Conservation (phyloP, 2,329 filamentous ascomycete genomes). For the Lizonia empirigonia region DNA sequence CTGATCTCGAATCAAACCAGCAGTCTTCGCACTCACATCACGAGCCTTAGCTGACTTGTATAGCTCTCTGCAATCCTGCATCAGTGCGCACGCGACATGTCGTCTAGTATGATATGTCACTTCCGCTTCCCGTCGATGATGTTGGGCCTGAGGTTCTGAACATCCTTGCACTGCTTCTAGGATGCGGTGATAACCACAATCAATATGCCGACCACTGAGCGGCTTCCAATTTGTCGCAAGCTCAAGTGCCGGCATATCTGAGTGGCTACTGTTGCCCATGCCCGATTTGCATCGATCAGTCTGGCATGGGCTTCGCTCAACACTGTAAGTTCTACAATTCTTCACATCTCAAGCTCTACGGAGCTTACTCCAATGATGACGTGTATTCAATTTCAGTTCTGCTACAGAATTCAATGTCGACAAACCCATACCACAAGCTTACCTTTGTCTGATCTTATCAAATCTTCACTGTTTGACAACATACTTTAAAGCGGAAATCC, state of each 20-base stretch:
- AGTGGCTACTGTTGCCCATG: background rate
- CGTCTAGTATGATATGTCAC: background rate
- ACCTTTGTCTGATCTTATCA: conserved; percentile 58
- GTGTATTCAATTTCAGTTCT: conserved; percentile 62
- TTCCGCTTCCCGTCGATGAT: background rate
- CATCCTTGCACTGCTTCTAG: background rate
- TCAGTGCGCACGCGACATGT: background rate
- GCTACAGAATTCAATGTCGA: conserved; percentile 66
- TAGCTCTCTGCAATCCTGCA: background rate
- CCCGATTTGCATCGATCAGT: background rate
- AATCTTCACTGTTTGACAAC: conserved; percentile 2
- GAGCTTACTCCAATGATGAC: conserved; percentile 41
- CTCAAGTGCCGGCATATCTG: background rate
- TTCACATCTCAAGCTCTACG: background rate
- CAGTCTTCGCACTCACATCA: conserved; percentile 7
- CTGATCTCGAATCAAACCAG: conserved; percentile 46
- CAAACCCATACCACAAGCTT: conserved; percentile 60
- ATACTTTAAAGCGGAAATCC: conserved; percentile 4
- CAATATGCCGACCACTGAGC: background rate
- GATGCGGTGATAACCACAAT: background rate
- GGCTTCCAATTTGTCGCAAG: background rate
- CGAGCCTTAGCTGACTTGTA: conserved; percentile 27
- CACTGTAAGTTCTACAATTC: conserved; percentile 21
- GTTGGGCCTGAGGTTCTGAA: background rate
- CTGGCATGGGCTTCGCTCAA: conserved; percentile 1